These are phyloP conservation scores for Annulohypoxylon bovei DNA, from an alignment of 495 filamentous ascomycete species.

Conservation along the genomic window DNA sequence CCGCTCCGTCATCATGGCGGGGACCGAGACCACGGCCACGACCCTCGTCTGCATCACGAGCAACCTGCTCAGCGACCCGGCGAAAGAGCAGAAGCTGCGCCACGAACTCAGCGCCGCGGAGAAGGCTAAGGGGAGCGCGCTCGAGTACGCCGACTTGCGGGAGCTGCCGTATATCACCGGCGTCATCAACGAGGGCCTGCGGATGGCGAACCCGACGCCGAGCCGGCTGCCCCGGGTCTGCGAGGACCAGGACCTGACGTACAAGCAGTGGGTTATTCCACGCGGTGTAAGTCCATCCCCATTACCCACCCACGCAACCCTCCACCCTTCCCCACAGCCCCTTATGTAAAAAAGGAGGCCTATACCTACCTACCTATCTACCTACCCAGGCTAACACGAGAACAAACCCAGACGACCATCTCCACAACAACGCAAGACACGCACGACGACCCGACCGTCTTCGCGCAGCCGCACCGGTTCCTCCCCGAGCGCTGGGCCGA, in stretches of 20 bases:
- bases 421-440: slow-evolving; percentile 45
- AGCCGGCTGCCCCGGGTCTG: slow-evolving; percentile 54
- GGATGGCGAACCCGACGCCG: slow-evolving; percentile 55
- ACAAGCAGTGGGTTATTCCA: slow-evolving; percentile 46
- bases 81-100: slow-evolving; percentile 41
- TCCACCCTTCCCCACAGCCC: too few relatives aligned
- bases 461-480: slow-evolving; percentile 50
- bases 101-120: slow-evolving; percentile 45
- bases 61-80: slow-evolving; percentile 43
- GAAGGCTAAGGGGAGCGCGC: slow-evolving; percentile 16
- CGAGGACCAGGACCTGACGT: slow-evolving; percentile 53
- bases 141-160: slow-evolving; percentile 39
- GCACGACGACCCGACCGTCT: slow-evolving; percentile 53
- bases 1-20: slow-evolving; percentile 50
- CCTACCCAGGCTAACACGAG: background rate
- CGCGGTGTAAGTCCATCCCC: slow-evolving; percentile 33
- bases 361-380: too few relatives aligned
- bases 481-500: slow-evolving; percentile 59
- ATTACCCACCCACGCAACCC: too few relatives aligned
- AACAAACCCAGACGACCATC: slow-evolving; percentile 42
- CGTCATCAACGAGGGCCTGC: slow-evolving; percentile 53
- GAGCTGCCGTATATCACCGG: slow-evolving; percentile 55
- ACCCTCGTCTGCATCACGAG: slow-evolving; percentile 46
- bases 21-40: slow-evolving; percentile 52
- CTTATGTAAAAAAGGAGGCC: too few relatives aligned